Base-by-base conservation (phyloP, 192 early-diverging fungal genomes). In the Backusella macrospora region DNA sequence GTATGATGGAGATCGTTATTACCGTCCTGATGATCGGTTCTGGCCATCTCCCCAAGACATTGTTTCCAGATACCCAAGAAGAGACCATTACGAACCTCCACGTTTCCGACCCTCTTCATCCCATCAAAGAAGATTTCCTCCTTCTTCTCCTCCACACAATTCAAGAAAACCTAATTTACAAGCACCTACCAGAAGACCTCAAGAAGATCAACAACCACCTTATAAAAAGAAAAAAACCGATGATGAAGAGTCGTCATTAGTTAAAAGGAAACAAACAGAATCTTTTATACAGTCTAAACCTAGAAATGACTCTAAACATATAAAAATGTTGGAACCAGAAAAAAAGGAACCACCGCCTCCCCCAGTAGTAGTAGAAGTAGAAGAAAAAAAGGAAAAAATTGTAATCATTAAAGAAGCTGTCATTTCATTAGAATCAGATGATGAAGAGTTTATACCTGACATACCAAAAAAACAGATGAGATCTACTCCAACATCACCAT, bases 1-100 rank as follows among this genome's bases (percentile, higher is more conserved):
- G 52, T 59, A 59, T 26, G 52, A 59, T 59, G 52, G 26, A 23
- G 52, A 59, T 59, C 52, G 52, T 5, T 59, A 59, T n/a, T 59
- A 59, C 21, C 52, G 52, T 12, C 52, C 52, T 59, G 21, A 59
- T 59, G 52, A 59, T 59, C 52, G 52, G 26, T 59, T 59, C 52
- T 59, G 52, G 52, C 21, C 52, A 5, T 26, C 18, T 23, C 52
- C 21, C 21, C 48, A 52, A 21, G 48, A 52, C 48, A 21, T 23
- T n/a, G 23, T 55, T 55, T 55, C 21, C 23, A 55, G 52, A 55
- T 55, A 55, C n/a, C 52, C 52, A 59, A 59, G 52, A 59, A 13
- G 52, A 59, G 52, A 59, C 52, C 52, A 59, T 3, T 59, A 59
- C n/a, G 52, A 59, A 26, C 52, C 29, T 34, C 29, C 52, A 59